Base-by-base conservation (phyloP, 495 filamentous ascomycete genomes). In the Penicillium cataractarum region DNA sequence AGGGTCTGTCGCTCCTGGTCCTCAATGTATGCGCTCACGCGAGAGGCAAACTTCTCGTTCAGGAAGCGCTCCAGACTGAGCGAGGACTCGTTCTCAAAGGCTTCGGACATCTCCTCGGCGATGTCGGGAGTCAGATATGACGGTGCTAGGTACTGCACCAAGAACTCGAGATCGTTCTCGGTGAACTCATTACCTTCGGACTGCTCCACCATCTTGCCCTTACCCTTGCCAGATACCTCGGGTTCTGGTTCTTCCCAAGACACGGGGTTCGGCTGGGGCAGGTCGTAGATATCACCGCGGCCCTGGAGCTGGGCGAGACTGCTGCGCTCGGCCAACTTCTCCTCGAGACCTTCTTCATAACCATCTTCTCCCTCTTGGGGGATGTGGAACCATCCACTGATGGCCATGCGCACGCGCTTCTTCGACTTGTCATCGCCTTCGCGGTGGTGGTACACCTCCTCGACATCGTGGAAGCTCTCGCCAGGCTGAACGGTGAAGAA, bases 301-400 rank as follows among this genome's bases (percentile, higher is more conserved):
- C 92, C 91, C 71, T 98, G 92, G 8, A 99, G 79, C 75, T 98
- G 95, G 71, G 88, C 87, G 46, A 98, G 83, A 63, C 92, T 92
- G 76, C 93, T 97, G 69, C 92, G 92, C 66, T 91, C 88, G 12
- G 91, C 91, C 22, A 95, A 82, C 70, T 89, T 88, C 76, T 92
- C 91, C 73, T 98, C 95, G n/a, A 92, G 79, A 2, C 94, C 96
- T 63, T 88, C 82, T 57, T 93, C 87, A 65, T 89, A 98, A 10
- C 95, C 96, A n/a, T 94, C 91, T 71, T 99, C 95, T 37, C 95
- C 95, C 64, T 90, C 80, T 71, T 99, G 95, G 0, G 95, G 96
- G 56, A 99, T 97, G 72, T 99, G 95, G 77, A 92, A 99, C 95
- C 95, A 99, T n/a, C 95, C 95, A 63, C 91, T 96, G 65, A 99